These are phyloP conservation scores for Tuber borchii DNA, from an alignment of 495 filamentous ascomycete genomes.

Conservation along the genomic window DNA sequence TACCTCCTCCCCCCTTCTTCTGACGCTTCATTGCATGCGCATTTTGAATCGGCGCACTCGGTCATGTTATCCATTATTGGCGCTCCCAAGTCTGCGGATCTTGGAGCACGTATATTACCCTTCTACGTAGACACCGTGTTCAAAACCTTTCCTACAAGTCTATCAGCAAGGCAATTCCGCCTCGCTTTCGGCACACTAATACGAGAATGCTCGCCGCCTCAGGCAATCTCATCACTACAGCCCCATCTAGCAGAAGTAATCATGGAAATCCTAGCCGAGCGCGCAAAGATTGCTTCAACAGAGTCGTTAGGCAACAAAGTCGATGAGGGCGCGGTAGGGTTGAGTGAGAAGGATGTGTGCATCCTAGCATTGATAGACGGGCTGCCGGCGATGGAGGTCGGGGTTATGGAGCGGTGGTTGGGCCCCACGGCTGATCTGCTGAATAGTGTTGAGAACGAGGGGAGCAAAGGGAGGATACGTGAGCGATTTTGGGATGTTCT, in stretches of 20 bases:
- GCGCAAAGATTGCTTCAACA: constrained; percentile 54
- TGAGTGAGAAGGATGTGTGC: constrained; percentile 77
- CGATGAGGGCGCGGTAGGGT: constrained; percentile 35
- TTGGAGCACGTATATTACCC: constrained; percentile 68
- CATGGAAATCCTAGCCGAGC: constrained; percentile 71
- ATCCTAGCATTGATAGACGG: constrained; percentile 76
- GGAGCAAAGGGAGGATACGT: constrained; percentile 59
- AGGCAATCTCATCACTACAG: constrained; percentile 60
- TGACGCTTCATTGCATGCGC: constrained; percentile 52
- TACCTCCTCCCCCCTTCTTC: constrained; percentile 66
- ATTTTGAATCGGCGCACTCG: constrained; percentile 85
- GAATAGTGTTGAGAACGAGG: constrained; percentile 54
- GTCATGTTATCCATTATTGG: constrained; percentile 76
- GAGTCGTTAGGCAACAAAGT: constrained; percentile 42
- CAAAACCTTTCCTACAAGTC: constrained; percentile 70
- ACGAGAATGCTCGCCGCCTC: constrained; percentile 77
- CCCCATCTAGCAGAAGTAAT: constrained; percentile 70
- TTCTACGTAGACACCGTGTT: constrained; percentile 84
- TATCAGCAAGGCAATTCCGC: constrained; percentile 84
- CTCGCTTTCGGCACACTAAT: constrained; percentile 87
- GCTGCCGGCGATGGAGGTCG: constrained; percentile 64
- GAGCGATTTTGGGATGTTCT: constrained; percentile 80
- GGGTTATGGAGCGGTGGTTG: constrained; percentile 69
- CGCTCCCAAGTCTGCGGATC: constrained; percentile 63
- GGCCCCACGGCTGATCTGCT: constrained; percentile 64